Percentiles rank a stretch among this genome's conserved stretches.
These are phyloP conservation scores for Closterium sp. DNA, from an alignment of 139 green algal genomes.

Conservation along the genomic window DNA sequence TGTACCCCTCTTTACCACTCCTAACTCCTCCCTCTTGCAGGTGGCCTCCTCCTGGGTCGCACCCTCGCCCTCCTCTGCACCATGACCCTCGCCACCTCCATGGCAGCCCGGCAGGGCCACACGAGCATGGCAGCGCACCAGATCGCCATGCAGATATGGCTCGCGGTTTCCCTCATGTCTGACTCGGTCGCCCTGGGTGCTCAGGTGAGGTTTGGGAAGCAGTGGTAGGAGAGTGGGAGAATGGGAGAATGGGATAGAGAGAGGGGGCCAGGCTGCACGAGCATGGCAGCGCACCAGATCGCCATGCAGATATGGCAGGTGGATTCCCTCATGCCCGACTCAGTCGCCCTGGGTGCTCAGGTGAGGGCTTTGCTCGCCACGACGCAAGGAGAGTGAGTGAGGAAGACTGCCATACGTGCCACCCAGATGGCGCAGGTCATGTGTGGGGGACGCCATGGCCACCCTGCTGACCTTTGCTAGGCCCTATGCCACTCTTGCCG, in stretches of 20 bases:
- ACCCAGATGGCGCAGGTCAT: too few species aligned
- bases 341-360: neutral
- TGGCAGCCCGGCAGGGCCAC: slow-evolving; percentile 33
- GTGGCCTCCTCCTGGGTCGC: slow-evolving; percentile 34
- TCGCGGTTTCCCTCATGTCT: slow-evolving; percentile 41
- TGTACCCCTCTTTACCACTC: too few species aligned
- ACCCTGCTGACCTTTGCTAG: too few species aligned
- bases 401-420: too few species aligned
- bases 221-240: neutral
- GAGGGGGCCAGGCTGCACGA: neutral
- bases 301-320: slow-evolving; percentile 50
- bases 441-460: too few species aligned
- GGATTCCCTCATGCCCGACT: slow-evolving; percentile 49
- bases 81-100: slow-evolving; percentile 50
- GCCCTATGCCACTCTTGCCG: too few species aligned
- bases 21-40: neutral
- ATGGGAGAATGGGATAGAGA: too few species aligned
- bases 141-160: slow-evolving; percentile 48
- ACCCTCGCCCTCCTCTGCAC: slow-evolving; percentile 36
- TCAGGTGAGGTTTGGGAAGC: slow-evolving; percentile 13
- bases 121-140: slow-evolving; percentile 48
- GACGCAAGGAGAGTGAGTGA: too few species aligned
- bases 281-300: slow-evolving; percentile 45
- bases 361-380: too few species aligned
- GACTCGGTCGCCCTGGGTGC: slow-evolving; percentile 49